A percentile compares a stretch with the other conserved stretches of the same genome.
These are phyloP conservation scores for Alternaria triticina DNA, from an alignment of 2,329 filamentous ascomycete genomes.

Conservation along the genomic window DNA sequence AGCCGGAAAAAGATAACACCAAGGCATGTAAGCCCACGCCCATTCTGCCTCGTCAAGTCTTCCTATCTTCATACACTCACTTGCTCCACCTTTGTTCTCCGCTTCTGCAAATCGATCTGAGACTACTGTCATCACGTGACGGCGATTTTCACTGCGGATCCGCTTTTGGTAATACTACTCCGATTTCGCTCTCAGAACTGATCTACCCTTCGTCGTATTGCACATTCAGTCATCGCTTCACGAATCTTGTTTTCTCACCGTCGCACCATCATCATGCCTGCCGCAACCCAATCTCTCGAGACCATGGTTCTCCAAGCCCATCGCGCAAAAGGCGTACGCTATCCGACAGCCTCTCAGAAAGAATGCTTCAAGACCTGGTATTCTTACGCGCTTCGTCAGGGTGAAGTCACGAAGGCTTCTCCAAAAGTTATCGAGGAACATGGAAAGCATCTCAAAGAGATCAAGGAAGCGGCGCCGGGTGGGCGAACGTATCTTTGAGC, in stretches of 20 bases:
- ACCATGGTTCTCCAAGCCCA: slow-evolving; percentile 43
- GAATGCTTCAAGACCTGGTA: slow-evolving; percentile 48
- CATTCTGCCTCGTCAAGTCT: neutral
- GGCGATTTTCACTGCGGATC: neutral
- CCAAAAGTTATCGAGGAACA: slow-evolving; percentile 31
- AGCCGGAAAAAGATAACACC: slow-evolving; percentile 7
- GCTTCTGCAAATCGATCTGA: neutral
- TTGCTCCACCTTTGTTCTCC: neutral
- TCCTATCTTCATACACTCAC: neutral
- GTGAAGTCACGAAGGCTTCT: slow-evolving; percentile 27
- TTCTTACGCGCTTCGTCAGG: slow-evolving; percentile 39
- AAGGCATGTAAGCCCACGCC: neutral
- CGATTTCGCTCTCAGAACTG: neutral
- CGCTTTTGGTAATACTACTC: neutral
- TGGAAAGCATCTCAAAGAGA: slow-evolving; percentile 28
- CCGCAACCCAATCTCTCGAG: slow-evolving; percentile 38
- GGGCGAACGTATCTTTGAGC: slow-evolving; percentile 41
- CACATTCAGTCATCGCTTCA: neutral
- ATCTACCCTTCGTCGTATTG: no score
- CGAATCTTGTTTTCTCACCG: neutral
- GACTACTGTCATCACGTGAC: slow-evolving; percentile 3
- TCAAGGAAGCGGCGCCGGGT: slow-evolving; percentile 32
- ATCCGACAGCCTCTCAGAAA: slow-evolving; percentile 37
- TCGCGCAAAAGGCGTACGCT: slow-evolving; percentile 44
- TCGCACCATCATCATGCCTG: slow-evolving; percentile 28